Conservation (phyloP, 73 alveolate genomes). For the Paramecium sexaurelia region DNA sequence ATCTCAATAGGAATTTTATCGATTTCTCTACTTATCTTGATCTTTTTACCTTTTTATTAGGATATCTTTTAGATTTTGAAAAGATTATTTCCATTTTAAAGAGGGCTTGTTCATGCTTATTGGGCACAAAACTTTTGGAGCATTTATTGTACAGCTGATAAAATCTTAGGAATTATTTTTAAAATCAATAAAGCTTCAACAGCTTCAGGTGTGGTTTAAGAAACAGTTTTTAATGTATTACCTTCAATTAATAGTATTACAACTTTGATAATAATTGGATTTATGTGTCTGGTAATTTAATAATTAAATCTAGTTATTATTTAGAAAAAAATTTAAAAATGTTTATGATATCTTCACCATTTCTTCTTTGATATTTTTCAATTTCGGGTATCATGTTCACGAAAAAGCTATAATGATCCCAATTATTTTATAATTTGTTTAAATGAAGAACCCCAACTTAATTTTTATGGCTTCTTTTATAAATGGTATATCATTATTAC, state of each 20-base stretch:
- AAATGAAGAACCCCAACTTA: not conserved
- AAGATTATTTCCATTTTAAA: constrained; percentile 86
- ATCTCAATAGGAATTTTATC: constrained; percentile 68
- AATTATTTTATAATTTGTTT: constrained; percentile 71
- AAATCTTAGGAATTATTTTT: constrained; percentile 37
- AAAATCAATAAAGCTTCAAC: constrained; percentile 63
- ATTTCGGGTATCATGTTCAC: constrained; percentile 92
- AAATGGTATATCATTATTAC: constrained; percentile 7
- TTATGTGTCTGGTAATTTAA: constrained; percentile 47
- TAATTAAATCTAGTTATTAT: constrained; percentile 54
- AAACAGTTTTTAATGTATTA: constrained; percentile 76
- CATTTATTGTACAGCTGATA: constrained; percentile 76
- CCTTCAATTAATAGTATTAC: constrained; percentile 70
- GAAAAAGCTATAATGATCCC: constrained; percentile 90
- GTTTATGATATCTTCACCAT: constrained; percentile 45
- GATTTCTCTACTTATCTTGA: constrained; percentile 53
- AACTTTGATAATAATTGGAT: constrained; percentile 69
- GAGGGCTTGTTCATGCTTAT: constrained; percentile 92
- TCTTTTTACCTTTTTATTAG: constrained; percentile 81
- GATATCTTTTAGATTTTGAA: constrained; percentile 75
- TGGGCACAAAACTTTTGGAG: constrained; percentile 96
- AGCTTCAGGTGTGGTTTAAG: constrained; percentile 76
- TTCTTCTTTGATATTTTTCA: constrained; percentile 84
- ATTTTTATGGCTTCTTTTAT: constrained; percentile 56
- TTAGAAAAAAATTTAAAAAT: constrained; percentile 45